Percentiles rank a stretch among this genome's conserved stretches.
phyloP scores from a whole-genome alignment of 495 filamentous ascomycete species.

The Annulohypoxylon bovei region DNA sequence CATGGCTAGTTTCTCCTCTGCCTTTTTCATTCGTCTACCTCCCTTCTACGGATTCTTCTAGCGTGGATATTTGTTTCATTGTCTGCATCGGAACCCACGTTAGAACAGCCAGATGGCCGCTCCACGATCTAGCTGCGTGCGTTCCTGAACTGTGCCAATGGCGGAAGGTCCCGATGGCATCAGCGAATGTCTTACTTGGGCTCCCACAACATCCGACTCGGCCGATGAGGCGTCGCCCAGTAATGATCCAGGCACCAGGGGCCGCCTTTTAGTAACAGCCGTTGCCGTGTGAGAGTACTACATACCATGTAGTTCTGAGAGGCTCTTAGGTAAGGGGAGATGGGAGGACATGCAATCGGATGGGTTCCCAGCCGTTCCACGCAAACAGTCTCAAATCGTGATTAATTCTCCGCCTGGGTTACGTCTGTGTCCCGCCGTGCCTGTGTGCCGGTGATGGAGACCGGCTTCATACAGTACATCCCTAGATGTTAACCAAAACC shows the following conservation, averaged over 20 bases:
- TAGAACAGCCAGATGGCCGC: conserved; percentile 2
- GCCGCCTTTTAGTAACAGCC: conserved; percentile 25
- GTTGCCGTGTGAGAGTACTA: conserved; percentile 35
- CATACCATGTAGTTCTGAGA: conserved; percentile 22
- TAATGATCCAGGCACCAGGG: conserved; percentile 29
- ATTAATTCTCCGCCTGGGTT: conserved; percentile 40
- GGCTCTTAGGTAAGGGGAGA: conserved; percentile 26
- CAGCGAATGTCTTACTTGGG: conserved; percentile 36
- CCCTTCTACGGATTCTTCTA: conserved; percentile 39
- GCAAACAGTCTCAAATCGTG: conserved; percentile 43
- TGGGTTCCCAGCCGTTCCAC: conserved; percentile 35
- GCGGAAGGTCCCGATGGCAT: conserved; percentile 45
- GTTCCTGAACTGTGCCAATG: conserved; percentile 40
- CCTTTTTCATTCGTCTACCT: conserved; percentile 26
- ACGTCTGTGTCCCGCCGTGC: conserved; percentile 24
- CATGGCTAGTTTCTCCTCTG: conserved; percentile 29
- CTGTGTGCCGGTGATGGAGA: conserved; percentile 25
- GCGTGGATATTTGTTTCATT: conserved; percentile 39
- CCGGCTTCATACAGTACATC: conserved; percentile 4
- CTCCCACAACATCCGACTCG: conserved; percentile 34
- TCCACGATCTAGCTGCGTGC: conserved; percentile 29
- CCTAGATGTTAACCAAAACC: conserved; percentile 2
- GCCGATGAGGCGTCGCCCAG: conserved; percentile 34
- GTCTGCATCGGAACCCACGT: conserved; percentile 34
- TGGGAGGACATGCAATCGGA: conserved; percentile 35